Base-by-base conservation (phyloP, 1,284 basidiomycete genomes). In the Pulveroboletus sp. region DNA sequence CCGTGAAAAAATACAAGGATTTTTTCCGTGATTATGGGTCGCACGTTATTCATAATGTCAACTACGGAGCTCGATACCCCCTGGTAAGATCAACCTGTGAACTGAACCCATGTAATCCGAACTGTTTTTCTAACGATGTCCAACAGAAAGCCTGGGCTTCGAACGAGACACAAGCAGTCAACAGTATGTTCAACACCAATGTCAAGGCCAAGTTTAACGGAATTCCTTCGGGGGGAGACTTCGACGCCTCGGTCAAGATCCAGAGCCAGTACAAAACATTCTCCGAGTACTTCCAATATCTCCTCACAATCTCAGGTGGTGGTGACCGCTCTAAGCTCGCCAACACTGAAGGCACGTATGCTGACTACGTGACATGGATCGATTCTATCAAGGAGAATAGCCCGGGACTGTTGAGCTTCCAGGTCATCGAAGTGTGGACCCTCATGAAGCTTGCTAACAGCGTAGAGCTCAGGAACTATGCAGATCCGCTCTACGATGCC, bases 161-260 rank as follows among this genome's bases (percentile, higher is more conserved):
- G 20, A 57, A 48, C 25, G 45, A 35, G 45, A 48, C 29, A 9
- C 36, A 9, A 4, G 36, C 43, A 5, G 56, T 49, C 12, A 49
- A 49, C 20, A 17, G 4, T 24, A 39, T 49, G 47, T 49, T 57
- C 43, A 54, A 45, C 39, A 53, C 52, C 22, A 17, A 57, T 10
- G 51, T 57, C 51, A 54, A 57, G 29, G 56, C 45, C 51, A 54
- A 39, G 22, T 54, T 57, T 28, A 48, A 46, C 18, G 56, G 56
- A 24, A 57, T 57, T 36, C 56, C 56, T 40, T 47, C 44, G 2
- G 55, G 51, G 24, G 55, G 55, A 29, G 7, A 25, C 8, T 46
- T 20, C 18, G 43, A 54, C 18, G 5, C 39, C 29, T 33, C 48
- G 3, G 42, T 44, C 48, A 44, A 49, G 33, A 14, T 3, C 26